A percentile compares a stretch with the other conserved stretches of the same genome.
Conservation (phyloP, 148 eudicot species). For the Rhododendron ferrugineum region DNA sequence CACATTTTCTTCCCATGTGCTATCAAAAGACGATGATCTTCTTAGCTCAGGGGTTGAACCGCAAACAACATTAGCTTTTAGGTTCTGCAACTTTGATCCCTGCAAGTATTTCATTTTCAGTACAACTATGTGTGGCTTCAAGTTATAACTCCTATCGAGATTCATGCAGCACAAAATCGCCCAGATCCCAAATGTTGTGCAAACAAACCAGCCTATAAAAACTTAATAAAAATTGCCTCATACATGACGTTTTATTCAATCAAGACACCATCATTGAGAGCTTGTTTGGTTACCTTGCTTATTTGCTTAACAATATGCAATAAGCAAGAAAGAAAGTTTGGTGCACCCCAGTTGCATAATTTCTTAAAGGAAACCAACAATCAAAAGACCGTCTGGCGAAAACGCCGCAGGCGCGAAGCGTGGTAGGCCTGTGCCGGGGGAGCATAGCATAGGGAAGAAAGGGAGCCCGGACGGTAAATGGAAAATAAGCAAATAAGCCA, state of each 20-base stretch:
- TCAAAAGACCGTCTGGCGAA: neutral
- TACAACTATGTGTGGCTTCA: neutral
- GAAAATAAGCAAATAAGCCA: neutral
- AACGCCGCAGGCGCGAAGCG: neutral
- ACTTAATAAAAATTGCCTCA: neutral
- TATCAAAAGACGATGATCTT: conserved; percentile 86
- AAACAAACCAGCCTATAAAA: conserved; percentile 3
- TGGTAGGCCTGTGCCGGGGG: neutral
- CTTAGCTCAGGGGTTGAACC: conserved; percentile 62
- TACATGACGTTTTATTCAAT: neutral
- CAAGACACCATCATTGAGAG: neutral
- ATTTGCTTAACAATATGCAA: neutral
- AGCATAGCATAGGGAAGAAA: neutral
- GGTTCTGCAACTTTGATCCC: conserved; percentile 50
- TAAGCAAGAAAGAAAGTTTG: neutral
- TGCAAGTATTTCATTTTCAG: conserved; percentile 16
- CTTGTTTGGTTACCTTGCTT: neutral
- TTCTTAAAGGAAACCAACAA: neutral
- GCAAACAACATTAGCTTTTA: conserved; percentile 36
- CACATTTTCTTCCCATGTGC: conserved; percentile 85
- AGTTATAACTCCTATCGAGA: neutral
- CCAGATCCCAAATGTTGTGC: neutral
- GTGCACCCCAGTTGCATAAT: neutral
- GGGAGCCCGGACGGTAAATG: neutral
- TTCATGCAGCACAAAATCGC: neutral